Evolutionary conservation across 176 grass and related monocot species (phyloP).

Genomic region (Aegilops bicornis): DNA sequence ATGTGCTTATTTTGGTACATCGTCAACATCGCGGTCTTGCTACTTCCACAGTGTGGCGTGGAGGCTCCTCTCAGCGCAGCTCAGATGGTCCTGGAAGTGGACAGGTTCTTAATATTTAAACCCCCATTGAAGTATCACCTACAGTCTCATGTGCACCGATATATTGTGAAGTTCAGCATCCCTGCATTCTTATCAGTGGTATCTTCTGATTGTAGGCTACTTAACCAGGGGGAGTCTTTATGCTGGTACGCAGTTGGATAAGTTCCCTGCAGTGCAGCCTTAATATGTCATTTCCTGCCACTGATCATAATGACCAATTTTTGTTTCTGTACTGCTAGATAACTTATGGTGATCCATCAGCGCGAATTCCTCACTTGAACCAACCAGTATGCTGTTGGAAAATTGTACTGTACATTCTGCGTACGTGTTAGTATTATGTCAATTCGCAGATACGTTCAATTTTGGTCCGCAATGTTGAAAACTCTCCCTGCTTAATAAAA

Average conservation of each 20-base stretch:
- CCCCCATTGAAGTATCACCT: conserved; percentile 27
- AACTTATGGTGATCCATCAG: conserved; percentile 96
- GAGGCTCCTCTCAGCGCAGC: conserved; percentile 84
- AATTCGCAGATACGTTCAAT: not conserved
- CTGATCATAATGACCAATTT: conserved; percentile 15
- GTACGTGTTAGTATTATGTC: conserved; percentile 46
- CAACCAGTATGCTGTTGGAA: conserved; percentile 84
- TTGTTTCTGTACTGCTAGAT: conserved; percentile 58
- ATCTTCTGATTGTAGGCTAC: conserved; percentile 66
- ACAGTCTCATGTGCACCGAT: conserved; percentile 3
- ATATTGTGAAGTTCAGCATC: conserved; percentile 19
- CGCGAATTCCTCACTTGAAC: conserved; percentile 72
- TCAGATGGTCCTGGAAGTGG: conserved; percentile 86
- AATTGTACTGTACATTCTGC: conserved; percentile 74
- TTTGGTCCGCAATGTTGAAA: not conserved
- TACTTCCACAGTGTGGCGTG: conserved; percentile 79
- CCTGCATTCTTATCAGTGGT: conserved; percentile 32
- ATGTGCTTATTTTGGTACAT: conserved; percentile 25
- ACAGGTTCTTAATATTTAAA: conserved; percentile 66
- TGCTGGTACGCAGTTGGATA: conserved; percentile 59
- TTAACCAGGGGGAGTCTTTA: conserved; percentile 90
- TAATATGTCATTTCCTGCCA: conserved; percentile 17
- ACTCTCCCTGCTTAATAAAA: conserved; percentile 3
- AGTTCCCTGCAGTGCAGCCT: conserved; percentile 5
- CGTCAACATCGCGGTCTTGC: conserved; percentile 23